Conservation (phyloP, 2,329 filamentous ascomycete genomes). For the Botryosphaeria dothidea region DNA sequence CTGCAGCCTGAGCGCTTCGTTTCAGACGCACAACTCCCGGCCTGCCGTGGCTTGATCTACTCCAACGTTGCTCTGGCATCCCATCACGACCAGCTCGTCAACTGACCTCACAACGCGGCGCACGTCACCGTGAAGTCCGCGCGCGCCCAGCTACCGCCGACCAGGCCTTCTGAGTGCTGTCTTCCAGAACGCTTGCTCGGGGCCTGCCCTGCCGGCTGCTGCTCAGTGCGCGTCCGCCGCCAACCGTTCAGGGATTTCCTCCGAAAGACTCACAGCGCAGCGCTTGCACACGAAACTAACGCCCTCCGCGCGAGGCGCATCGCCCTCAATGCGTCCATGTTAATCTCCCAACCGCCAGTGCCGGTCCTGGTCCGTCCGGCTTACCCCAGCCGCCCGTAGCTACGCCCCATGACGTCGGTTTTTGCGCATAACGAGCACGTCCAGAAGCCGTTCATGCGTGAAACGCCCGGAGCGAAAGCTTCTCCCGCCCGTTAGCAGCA, state of each 20-base stretch:
- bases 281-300: background rate
- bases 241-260: background rate
- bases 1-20: background rate
- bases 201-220: background rate
- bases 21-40: conserved; percentile 13
- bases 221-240: background rate
- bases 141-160: background rate
- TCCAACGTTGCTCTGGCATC: conserved; percentile 3
- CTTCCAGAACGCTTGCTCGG: background rate
- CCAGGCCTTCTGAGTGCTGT: background rate
- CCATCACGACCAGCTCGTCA: background rate
- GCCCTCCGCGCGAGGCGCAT: conserved; percentile 4
- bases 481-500: background rate
- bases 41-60: background rate
- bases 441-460: conserved; percentile 1
- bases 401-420: conserved; percentile 6
- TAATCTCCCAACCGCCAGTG: conserved; percentile 10
- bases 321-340: conserved; percentile 13
- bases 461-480: background rate
- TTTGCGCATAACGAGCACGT: conserved; percentile 10
- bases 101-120: background rate
- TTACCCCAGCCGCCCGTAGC: conserved; percentile 5
- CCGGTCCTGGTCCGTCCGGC: background rate
- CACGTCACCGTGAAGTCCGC: conserved; percentile 4
- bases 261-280: background rate